A percentile compares a stretch with the other conserved stretches of the same genome.
These are phyloP conservation scores for Streptanthus diversifolius DNA, from an alignment of 345 rosid genomes.

Conservation along the genomic window DNA sequence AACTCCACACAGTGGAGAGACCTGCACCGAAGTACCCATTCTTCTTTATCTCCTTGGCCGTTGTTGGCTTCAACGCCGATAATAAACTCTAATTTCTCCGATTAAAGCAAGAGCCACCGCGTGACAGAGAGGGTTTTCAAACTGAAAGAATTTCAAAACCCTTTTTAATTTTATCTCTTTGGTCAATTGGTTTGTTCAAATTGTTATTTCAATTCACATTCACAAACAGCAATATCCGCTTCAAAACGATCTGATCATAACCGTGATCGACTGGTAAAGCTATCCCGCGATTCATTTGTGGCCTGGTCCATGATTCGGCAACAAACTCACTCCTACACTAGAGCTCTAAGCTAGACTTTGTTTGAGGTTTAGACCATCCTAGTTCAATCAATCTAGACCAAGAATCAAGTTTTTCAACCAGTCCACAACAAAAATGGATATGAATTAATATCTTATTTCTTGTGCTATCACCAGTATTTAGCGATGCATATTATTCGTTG, in stretches of 20 bases:
- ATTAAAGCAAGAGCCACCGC: constrained; percentile 19
- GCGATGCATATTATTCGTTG: not conserved
- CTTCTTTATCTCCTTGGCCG: not conserved
- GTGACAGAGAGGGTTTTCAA: not conserved
- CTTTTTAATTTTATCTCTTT: too few species aligned
- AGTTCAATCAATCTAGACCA: too few species aligned
- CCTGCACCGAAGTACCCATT: constrained; percentile 97
- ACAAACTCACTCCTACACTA: not conserved
- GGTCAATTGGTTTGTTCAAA: not conserved
- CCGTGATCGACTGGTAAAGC: not conserved
- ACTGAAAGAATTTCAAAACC: not conserved
- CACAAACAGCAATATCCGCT: too few species aligned
- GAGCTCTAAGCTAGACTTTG: not conserved
- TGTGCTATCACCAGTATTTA: too few species aligned
- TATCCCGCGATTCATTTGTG: not conserved
- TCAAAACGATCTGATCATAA: too few species aligned
- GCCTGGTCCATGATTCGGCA: not conserved
- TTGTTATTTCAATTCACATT: too few species aligned
- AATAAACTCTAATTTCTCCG: constrained; percentile 30
- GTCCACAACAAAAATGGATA: too few species aligned
- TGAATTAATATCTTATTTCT: too few species aligned
- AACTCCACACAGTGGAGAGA: constrained; percentile 75
- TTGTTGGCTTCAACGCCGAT: constrained; percentile 4
- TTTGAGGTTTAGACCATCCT: too few species aligned
- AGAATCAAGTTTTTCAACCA: too few species aligned